Evolutionary conservation across 2,329 filamentous ascomycete genomes (phyloP), one percentile per base, ranked within the genome.

Genomic region (Cercospora sp.): DNA sequence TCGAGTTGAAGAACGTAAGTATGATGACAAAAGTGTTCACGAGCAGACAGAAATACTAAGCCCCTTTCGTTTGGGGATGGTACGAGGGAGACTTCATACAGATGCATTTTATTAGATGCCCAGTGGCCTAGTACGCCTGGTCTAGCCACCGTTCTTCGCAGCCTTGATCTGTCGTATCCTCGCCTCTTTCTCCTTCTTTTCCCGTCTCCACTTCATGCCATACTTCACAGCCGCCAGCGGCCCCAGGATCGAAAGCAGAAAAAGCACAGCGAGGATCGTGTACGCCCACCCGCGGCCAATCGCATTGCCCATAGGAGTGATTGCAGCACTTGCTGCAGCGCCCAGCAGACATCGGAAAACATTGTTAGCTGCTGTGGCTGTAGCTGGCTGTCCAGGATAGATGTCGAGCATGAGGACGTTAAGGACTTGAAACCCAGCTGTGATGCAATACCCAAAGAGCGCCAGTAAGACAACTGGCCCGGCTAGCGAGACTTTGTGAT

Each of bases 361-460:
- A 65, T 84, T 83, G 62, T 79, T 82, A 6, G 81, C 79, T 4
- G 82, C 81, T 3, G 81, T 81, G 0, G 80, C 80, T 1, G 81
- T 79, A 1, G 80, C 80, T 1, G 82, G 78, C 36, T 77, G 75
- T 9, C 72, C 77, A 0, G 80, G 81, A 64, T 82, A 81, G 2
- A 83, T 72, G 70, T 84, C 83, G 1, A 85, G 77, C 45, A 84
- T 75, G 31, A 87, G 73, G 0, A 83, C 83, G 62, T 81, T 83
- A 7, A 82, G 75, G 3, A 79, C 78, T 62, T 83, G 82, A 62
- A 80, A 83, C 0, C 79, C 77, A 0, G 79, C 79, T 5, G 79
- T 80, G 18, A 83, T 72, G 10, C 76, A 75, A 60, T 80, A 79
- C 28, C 75, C 76, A 16, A 76, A 57, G 26, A 77, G 18, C 66